Conservation (phyloP, 2,329 filamentous ascomycete genomes). For the Cladophialophora yegresii region DNA sequence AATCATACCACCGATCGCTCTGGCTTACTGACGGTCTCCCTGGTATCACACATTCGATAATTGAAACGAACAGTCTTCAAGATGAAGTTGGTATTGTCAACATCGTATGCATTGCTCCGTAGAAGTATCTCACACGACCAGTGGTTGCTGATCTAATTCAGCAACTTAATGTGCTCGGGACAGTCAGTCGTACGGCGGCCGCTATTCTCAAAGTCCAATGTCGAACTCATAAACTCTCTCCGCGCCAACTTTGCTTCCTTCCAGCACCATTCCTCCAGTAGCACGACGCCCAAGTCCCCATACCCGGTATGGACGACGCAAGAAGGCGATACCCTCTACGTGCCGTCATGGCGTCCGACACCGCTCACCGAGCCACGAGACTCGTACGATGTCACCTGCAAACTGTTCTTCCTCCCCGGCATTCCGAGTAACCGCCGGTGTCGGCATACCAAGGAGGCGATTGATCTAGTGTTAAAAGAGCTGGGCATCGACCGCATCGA, state of each 20-base stretch:
- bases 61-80: background rate
- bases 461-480: slow-evolving; percentile 77
- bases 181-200: slow-evolving; percentile 81
- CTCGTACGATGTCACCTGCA: slow-evolving; percentile 92
- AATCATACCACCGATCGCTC: background rate
- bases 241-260: slow-evolving; percentile 78
- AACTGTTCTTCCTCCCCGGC: slow-evolving; percentile 85
- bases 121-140: background rate
- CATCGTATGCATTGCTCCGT: slow-evolving; percentile 63
- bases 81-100: slow-evolving; percentile 75
- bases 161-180: slow-evolving; percentile 82
- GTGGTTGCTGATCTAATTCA: slow-evolving; percentile 39
- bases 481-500: slow-evolving; percentile 75
- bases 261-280: slow-evolving; percentile 51
- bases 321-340: slow-evolving; percentile 64
- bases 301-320: slow-evolving; percentile 65
- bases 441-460: slow-evolving; percentile 72
- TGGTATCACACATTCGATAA: background rate
- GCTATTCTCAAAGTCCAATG: slow-evolving; percentile 79
- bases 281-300: slow-evolving; percentile 34
- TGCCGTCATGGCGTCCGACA: slow-evolving; percentile 75
- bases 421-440: slow-evolving; percentile 66
- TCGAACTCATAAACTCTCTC: slow-evolving; percentile 86
- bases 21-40: background rate
- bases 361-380: slow-evolving; percentile 74